Evolutionary conservation across 176 grass and related monocot genomes (phyloP).

Genomic region (Neostapfia colusana): DNA sequence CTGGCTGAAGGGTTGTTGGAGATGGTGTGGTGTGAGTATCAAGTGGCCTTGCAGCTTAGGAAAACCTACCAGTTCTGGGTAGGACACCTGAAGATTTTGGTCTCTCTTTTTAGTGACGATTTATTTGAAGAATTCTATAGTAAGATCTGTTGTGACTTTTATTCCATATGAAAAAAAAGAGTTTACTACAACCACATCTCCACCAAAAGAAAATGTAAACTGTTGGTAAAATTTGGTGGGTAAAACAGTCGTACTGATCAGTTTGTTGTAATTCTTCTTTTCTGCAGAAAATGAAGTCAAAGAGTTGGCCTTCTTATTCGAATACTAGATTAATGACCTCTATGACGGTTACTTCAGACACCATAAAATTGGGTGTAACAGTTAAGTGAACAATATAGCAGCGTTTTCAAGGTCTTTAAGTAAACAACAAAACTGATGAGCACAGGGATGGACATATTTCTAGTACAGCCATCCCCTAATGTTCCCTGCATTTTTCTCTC

Average conservation of each 20-base stretch:
- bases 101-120: neutral
- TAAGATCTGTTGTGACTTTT: neutral
- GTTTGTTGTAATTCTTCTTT: neutral
- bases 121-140: neutral
- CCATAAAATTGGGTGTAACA: neutral
- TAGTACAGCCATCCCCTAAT: neutral
- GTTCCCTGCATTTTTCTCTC: neutral
- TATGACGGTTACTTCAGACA: neutral
- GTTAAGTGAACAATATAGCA: neutral
- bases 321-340: neutral
- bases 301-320: neutral
- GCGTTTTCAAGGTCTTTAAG: neutral
- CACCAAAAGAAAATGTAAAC: neutral
- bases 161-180: neutral
- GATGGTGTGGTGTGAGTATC: neutral
- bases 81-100: neutral
- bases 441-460: slow-evolving; percentile 2
- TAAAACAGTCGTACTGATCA: neutral
- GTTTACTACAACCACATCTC: neutral
- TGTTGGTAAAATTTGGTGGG: neutral
- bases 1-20: slow-evolving; percentile 32
- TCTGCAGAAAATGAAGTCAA: neutral
- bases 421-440: neutral
- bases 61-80: neutral
- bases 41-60: neutral